Evolutionary conservation across 139 green algal genomes (phyloP).

Genomic region (Picochlorum sp.): DNA sequence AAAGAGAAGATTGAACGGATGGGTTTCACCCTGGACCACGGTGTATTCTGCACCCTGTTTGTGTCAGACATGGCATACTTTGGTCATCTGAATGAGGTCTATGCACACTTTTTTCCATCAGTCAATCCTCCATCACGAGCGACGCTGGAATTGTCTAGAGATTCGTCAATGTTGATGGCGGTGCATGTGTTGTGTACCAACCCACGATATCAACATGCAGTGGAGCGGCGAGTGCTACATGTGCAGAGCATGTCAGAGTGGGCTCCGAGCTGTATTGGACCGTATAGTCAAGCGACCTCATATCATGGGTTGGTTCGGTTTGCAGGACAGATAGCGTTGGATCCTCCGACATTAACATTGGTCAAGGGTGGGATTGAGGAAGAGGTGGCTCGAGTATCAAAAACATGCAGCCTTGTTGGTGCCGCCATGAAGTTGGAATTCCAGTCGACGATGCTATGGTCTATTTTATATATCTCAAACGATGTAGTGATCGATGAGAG

Average conservation of each 20-base stretch:
- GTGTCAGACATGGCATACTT: conserved; percentile 86
- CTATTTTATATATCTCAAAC: conserved; percentile 43
- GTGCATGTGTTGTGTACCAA: conserved; percentile 22
- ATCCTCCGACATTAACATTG: conserved; percentile 58
- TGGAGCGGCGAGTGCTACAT: conserved; percentile 64
- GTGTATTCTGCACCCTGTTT: conserved; percentile 80
- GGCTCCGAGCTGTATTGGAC: conserved; percentile 93
- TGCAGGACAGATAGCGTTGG: conserved; percentile 51
- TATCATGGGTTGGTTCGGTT: conserved; percentile 29
- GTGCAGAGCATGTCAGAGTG: conserved; percentile 93
- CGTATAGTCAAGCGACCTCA: conserved; percentile 78
- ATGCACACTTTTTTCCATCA: conserved; percentile 59
- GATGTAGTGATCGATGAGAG: background rate
- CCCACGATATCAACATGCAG: conserved; percentile 17
- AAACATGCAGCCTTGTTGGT: conserved; percentile 53
- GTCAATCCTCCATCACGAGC: conserved; percentile 68
- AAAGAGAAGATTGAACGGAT: background rate
- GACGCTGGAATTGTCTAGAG: conserved; percentile 45
- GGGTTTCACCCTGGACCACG: conserved; percentile 21
- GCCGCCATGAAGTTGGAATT: conserved; percentile 44
- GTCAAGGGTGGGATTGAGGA: background rate
- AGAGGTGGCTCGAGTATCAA: conserved; percentile 14
- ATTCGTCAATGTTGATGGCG: background rate
- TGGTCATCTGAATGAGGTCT: conserved; percentile 71
- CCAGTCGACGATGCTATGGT: conserved; percentile 30